phyloP scores from a whole-genome alignment of 805 yeast genomes.

The Kazachstania psychrophila region DNA sequence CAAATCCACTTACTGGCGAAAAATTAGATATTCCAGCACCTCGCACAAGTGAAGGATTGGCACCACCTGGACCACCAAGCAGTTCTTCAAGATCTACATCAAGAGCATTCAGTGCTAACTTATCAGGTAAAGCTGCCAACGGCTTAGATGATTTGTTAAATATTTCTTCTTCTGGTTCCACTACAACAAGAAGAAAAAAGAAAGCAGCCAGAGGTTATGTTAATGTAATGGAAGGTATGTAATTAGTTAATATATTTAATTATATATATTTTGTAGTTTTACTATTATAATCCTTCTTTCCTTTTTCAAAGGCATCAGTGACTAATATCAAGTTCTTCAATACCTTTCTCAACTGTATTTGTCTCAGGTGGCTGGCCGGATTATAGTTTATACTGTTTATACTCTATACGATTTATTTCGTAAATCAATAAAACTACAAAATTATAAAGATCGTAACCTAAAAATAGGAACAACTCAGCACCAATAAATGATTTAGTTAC shows the following conservation, averaged over 20 bases:
- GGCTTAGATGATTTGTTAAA: conserved; percentile 42
- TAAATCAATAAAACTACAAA: too few species aligned
- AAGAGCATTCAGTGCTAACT: conserved; percentile 12
- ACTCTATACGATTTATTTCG: too few species aligned
- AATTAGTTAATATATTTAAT: neutral
- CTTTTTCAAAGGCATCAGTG: too few species aligned
- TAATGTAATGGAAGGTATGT: conserved; percentile 43
- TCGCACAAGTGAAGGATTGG: conserved; percentile 3
- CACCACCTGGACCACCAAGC: conserved; percentile 11
- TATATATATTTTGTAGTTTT: too few species aligned
- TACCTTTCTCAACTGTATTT: too few species aligned
- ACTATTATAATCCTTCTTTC: too few species aligned
- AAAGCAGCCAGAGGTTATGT: conserved; percentile 53
- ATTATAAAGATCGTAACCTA: too few species aligned
- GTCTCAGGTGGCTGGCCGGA: too few species aligned
- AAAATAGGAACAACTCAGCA: too few species aligned
- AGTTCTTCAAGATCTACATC: conserved; percentile 12
- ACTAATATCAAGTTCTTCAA: too few species aligned
- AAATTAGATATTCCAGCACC: conserved; percentile 9
- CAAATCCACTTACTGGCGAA: conserved; percentile 29
- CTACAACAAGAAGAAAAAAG: conserved; percentile 32
- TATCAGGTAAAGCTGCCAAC: conserved; percentile 30
- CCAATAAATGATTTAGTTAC: too few species aligned
- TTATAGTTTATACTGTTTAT: too few species aligned
- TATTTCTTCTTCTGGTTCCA: conserved; percentile 25